Conservation (phyloP, 345 rosid genomes). For the Eucalyptus sp. region DNA sequence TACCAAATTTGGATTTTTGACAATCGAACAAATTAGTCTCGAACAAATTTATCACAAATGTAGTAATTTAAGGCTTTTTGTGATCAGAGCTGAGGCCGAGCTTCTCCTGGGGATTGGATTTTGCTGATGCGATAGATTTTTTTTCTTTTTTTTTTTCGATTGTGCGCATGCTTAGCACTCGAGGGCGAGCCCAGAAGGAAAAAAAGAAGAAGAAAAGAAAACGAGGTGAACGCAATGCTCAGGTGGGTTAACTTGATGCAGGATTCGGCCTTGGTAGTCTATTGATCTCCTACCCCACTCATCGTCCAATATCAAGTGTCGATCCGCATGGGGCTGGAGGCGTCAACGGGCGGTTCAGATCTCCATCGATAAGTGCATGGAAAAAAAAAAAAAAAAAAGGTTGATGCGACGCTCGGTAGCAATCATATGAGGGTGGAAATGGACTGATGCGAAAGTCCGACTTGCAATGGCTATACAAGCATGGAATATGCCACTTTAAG, state of each 20-base stretch:
- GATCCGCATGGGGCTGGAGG: background rate
- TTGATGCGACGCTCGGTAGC: background rate
- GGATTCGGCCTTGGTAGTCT: background rate
- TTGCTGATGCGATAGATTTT: background rate
- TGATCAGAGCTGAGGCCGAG: background rate
- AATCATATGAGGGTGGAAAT: background rate
- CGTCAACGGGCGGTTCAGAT: background rate
- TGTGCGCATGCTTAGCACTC: background rate
- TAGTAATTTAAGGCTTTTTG: too few species aligned
- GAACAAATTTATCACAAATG: too few species aligned
- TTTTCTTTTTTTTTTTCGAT: background rate
- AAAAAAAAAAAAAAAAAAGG: background rate
- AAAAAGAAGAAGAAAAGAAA: background rate
- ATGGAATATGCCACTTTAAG: background rate
- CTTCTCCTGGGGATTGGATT: background rate
- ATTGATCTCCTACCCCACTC: background rate
- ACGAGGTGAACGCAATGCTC: background rate
- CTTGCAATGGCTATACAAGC: background rate
- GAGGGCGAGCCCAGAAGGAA: background rate
- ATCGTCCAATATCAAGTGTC: background rate
- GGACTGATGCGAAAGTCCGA: background rate
- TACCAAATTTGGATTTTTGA: too few species aligned
- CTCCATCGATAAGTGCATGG: background rate
- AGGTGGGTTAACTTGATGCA: background rate
- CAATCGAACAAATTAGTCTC: too few species aligned